Percentiles rank a stretch among this genome's conserved stretches.
Conservation (phyloP, 345 rosid species). For the Lagerstroemia speciosa region DNA sequence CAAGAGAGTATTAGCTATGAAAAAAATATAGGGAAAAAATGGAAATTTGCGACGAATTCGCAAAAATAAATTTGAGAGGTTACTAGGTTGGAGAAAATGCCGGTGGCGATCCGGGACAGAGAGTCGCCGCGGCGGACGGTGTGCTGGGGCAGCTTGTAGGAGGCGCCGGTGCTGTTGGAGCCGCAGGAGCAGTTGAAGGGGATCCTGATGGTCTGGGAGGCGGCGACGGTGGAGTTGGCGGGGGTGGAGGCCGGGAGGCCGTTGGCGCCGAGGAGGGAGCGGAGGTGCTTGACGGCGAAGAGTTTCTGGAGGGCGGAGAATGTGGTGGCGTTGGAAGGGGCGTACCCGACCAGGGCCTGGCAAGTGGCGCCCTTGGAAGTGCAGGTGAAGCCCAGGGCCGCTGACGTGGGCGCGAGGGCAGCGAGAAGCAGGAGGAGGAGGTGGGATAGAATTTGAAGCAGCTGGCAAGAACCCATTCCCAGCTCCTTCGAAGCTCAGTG, state of each 20-base stretch:
- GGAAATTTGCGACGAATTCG: neutral
- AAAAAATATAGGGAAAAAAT: too few relatives aligned
- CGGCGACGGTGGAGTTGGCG: conserved; percentile 8
- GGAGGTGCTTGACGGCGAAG: conserved; percentile 36
- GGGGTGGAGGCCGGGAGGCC: conserved; percentile 29
- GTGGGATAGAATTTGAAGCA: neutral
- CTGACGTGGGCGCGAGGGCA: conserved; percentile 1
- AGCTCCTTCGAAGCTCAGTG: neutral
- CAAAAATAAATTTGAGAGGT: neutral
- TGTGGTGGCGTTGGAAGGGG: conserved; percentile 38
- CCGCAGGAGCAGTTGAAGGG: conserved; percentile 57
- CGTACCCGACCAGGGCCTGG: conserved; percentile 45
- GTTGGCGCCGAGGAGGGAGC: conserved; percentile 50
- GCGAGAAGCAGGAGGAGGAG: neutral
- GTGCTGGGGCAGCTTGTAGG: conserved; percentile 35
- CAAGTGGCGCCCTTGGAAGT: conserved; percentile 19
- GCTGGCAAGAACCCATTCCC: neutral
- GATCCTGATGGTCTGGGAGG: conserved; percentile 24
- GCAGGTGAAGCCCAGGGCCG: conserved; percentile 35
- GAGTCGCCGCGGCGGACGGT: conserved; percentile 30
- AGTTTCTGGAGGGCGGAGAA: conserved; percentile 31
- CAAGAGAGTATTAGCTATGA: too few relatives aligned
- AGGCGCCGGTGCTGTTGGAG: conserved; percentile 41
- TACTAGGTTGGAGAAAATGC: conserved; percentile 23
- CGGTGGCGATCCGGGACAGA: conserved; percentile 29